Conservation (phyloP, 805 yeast species). For the Clavispora santaluciae region DNA sequence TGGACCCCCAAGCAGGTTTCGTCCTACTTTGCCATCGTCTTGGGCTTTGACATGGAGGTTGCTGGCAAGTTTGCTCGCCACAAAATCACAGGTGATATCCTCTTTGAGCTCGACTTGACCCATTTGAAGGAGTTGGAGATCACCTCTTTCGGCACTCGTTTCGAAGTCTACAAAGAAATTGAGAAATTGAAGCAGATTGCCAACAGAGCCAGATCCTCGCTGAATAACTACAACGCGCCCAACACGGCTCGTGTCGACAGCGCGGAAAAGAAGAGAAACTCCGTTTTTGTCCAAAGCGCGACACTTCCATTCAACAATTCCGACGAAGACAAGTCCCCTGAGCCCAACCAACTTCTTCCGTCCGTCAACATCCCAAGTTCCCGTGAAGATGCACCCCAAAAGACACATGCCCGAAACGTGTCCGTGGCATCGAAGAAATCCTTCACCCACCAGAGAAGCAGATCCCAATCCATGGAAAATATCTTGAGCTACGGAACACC, state of each 20-base stretch:
- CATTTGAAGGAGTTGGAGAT: conserved; percentile 90
- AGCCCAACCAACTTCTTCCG: conserved; percentile 31
- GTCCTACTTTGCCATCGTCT: conserved; percentile 58
- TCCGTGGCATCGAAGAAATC: background rate
- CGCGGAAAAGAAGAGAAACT: background rate
- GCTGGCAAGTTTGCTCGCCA: conserved; percentile 80
- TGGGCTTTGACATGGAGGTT: conserved; percentile 71
- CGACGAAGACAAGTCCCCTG: conserved; percentile 17
- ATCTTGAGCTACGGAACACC: conserved; percentile 10
- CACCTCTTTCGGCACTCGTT: conserved; percentile 89
- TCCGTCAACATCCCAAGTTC: conserved; percentile 28
- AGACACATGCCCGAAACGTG: background rate
- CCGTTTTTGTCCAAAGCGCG: background rate
- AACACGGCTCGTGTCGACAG: background rate
- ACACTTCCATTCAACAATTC: conserved; percentile 15
- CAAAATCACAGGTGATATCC: conserved; percentile 81
- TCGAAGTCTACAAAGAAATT: conserved; percentile 85
- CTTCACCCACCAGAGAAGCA: conserved; percentile 38
- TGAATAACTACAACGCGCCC: background rate
- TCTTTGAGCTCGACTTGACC: conserved; percentile 79
- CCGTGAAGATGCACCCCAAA: background rate
- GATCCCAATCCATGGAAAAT: conserved; percentile 50
- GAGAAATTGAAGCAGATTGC: conserved; percentile 49
- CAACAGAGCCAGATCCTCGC: conserved; percentile 5
- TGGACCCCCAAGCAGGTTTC: conserved; percentile 92